Conservation (phyloP, 306 rosid genomes). For the Quercus dentata region DNA sequence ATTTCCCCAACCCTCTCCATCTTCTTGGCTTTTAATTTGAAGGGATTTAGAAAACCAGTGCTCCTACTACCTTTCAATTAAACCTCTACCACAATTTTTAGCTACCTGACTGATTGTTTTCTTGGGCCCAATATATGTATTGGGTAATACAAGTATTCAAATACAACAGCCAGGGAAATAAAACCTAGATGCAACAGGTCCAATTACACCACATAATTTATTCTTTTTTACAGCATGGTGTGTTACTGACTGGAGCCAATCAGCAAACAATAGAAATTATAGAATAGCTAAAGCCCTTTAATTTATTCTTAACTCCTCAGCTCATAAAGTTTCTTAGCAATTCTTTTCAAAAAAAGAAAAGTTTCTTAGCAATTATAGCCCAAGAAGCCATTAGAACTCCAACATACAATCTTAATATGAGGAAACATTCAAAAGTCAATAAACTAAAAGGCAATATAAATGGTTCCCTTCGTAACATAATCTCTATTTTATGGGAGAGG, state of each 20-base stretch:
- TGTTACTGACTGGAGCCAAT: background rate
- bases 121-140: background rate
- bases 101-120: too few species aligned
- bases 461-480: background rate
- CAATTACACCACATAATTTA: background rate
- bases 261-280: background rate
- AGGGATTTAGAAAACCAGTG: too few species aligned
- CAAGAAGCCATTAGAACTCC: background rate
- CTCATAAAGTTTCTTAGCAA: background rate
- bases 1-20: too few species aligned
- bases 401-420: background rate
- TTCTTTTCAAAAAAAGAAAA: background rate
- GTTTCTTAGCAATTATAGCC: background rate
- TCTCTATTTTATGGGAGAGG: background rate
- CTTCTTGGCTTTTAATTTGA: too few species aligned
- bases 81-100: too few species aligned
- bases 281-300: background rate
- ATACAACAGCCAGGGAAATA: background rate
- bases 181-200: background rate
- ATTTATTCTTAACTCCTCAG: background rate
- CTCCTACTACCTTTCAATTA: too few species aligned
- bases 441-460: background rate
- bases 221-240: too few species aligned
- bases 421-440: background rate
- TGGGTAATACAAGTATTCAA: background rate